Conservation (phyloP, 768 basidiomycete genomes). For the Dacryopinax spathularia region DNA sequence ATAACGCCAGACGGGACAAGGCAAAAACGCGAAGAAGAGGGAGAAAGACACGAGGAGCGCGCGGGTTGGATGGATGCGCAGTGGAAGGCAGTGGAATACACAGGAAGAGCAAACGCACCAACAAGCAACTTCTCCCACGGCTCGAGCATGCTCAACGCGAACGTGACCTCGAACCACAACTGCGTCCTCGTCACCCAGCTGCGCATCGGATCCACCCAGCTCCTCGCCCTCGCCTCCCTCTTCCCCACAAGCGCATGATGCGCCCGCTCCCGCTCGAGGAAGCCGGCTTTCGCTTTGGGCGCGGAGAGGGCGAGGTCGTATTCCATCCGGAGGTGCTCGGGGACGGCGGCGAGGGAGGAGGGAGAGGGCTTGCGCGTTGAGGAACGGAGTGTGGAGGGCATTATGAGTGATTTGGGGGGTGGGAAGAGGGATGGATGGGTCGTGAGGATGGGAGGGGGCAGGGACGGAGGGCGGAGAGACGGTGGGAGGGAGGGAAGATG, state of each 20-base stretch:
- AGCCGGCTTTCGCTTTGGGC: neutral
- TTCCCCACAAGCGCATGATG: neutral
- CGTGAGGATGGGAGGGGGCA: neutral
- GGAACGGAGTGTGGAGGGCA: neutral
- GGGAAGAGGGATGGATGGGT: neutral
- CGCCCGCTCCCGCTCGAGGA: neutral
- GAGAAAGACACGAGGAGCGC: no score
- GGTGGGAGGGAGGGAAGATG: neutral
- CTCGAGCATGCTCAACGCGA: conserved; percentile 46
- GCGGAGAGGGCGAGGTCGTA: neutral
- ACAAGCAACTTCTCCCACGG: conserved; percentile 54
- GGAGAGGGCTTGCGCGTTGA: conserved; percentile 1
- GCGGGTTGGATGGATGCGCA: no score
- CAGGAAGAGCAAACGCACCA: conserved; percentile 29
- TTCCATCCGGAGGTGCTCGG: neutral
- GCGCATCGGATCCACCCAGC: conserved; percentile 10
- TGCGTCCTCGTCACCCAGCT: conserved; percentile 38
- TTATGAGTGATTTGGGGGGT: neutral
- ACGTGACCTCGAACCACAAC: conserved; percentile 44
- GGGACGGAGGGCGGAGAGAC: neutral
- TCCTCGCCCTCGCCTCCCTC: neutral
- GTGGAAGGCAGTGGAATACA: no score
- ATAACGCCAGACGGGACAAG: neutral
- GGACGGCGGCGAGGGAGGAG: neutral
- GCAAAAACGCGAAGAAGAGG: no score